Percentiles rank a stretch among this genome's conserved stretches.
Evolutionary conservation across 371 early-diverging fungal genomes (phyloP).

Genomic region (Mucor racemosus): DNA sequence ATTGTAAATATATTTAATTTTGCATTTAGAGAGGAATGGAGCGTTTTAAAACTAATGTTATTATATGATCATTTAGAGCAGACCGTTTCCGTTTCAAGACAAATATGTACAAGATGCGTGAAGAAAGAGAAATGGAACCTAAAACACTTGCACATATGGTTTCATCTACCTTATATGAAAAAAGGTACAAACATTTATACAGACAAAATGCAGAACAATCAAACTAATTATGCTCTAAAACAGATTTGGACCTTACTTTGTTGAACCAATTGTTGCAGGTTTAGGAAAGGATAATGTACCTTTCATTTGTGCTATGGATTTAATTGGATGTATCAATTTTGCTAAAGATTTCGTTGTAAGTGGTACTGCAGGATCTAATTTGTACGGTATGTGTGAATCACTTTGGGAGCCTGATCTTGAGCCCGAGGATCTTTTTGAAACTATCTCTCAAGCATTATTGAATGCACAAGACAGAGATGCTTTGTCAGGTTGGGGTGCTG

Average conservation of each 20-base stretch:
- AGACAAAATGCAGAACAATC: not conserved
- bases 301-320: conserved; percentile 96
- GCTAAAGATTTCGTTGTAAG: conserved; percentile 97
- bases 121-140: conserved; percentile 97
- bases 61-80: conserved; percentile 48
- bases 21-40: not conserved
- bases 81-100: conserved; percentile 94
- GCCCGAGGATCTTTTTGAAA: conserved; percentile 98
- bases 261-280: conserved; percentile 97
- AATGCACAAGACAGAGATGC: conserved; percentile 99
- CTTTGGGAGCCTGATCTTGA: conserved; percentile 97
- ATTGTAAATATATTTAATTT: conserved; percentile 60
- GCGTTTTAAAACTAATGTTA: not conserved
- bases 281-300: conserved; percentile 91
- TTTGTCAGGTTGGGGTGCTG: conserved; percentile 98
- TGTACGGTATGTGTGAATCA: conserved; percentile 98
- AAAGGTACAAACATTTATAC: conserved; percentile 58
- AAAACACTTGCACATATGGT: conserved; percentile 94
- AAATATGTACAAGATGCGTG: conserved; percentile 97
- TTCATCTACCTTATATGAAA: conserved; percentile 97
- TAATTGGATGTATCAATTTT: conserved; percentile 96
- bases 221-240: not conserved
- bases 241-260: conserved; percentile 97
- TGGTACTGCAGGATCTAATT: conserved; percentile 91
- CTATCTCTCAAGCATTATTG: conserved; percentile 95